phyloP scores from a whole-genome alignment of 345 rosid species.

The Geranium rotundifolium region DNA sequence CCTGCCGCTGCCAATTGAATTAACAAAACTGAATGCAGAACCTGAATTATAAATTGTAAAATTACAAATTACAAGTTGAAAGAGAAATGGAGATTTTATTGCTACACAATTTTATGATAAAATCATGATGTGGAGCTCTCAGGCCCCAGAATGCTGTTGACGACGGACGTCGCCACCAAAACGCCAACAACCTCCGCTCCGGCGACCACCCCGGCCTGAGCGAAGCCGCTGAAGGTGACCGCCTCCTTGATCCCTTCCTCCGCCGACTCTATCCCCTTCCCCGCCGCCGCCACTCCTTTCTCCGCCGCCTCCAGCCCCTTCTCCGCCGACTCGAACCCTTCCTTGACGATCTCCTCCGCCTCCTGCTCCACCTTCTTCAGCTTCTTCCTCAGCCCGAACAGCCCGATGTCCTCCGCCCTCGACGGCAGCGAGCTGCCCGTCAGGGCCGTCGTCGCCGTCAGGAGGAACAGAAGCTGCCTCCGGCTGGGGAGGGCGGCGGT shows the following conservation, averaged over 20 bases:
- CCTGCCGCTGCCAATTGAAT: too few species aligned
- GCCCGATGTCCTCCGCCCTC: slow-evolving; percentile 46
- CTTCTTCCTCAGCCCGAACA: slow-evolving; percentile 73
- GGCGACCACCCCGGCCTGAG: slow-evolving; percentile 71
- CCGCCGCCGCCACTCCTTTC: slow-evolving; percentile 28
- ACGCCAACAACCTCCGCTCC: slow-evolving; percentile 69
- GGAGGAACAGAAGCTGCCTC: slow-evolving; percentile 38
- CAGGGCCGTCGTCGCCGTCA: slow-evolving; percentile 37
- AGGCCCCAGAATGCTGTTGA: slow-evolving; percentile 70
- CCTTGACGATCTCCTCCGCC: slow-evolving; percentile 61
- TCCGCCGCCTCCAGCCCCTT: slow-evolving; percentile 30
- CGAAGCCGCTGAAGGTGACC: slow-evolving; percentile 47
- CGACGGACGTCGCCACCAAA: slow-evolving; percentile 56
- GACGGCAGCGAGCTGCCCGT: slow-evolving; percentile 26
- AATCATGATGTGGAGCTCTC: slow-evolving; percentile 34
- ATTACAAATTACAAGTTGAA: too few species aligned
- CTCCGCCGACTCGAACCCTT: slow-evolving; percentile 54
- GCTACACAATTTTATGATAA: background rate
- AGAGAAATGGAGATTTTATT: too few species aligned
- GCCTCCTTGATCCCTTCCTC: slow-evolving; percentile 41
- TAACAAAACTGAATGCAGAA: too few species aligned
- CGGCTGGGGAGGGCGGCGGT: slow-evolving; percentile 18
- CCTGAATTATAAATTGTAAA: too few species aligned
- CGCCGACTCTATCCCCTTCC: slow-evolving; percentile 42
- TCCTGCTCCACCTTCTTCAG: slow-evolving; percentile 59